A percentile compares a stretch with the other conserved stretches of the same genome.
Conservation (phyloP, 2,329 filamentous ascomycete genomes). For the Fusarium euwallaceae region DNA sequence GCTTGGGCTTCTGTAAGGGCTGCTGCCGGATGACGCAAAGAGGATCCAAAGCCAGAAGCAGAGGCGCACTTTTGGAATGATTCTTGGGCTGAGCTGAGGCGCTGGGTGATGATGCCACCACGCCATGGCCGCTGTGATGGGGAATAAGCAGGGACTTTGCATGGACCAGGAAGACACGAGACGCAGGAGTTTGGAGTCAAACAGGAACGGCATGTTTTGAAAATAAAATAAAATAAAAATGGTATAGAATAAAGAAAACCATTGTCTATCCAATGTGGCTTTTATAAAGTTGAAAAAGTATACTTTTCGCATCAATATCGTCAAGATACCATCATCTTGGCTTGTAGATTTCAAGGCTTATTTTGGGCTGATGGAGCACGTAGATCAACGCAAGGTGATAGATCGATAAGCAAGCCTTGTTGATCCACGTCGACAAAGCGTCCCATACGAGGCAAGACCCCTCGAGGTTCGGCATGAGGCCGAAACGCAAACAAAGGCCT, state of each 20-base stretch:
- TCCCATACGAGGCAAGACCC: background rate
- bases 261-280: background rate
- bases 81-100: conserved; percentile 12
- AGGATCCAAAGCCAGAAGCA: background rate
- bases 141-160: conserved; percentile 11
- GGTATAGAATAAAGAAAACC: background rate
- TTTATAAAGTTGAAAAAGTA: background rate
- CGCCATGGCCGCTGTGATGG: background rate
- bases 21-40: conserved; percentile 1
- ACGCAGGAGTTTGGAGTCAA: background rate
- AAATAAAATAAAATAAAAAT: background rate
- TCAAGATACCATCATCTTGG: conserved; percentile 2
- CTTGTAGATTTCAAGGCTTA: background rate
- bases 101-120: conserved; percentile 10
- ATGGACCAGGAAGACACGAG: background rate
- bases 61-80: conserved; percentile 1
- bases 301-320: background rate
- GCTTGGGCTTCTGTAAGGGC: background rate
- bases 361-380: conserved; percentile 15
- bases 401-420: conserved; percentile 30
- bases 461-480: conserved; percentile 9
- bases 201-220: background rate
- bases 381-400: conserved; percentile 24
- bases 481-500: conserved; percentile 5
- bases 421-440: conserved; percentile 18